Conservation (phyloP, 2,329 filamentous ascomycete genomes). For the Botrytis paeoniae region DNA sequence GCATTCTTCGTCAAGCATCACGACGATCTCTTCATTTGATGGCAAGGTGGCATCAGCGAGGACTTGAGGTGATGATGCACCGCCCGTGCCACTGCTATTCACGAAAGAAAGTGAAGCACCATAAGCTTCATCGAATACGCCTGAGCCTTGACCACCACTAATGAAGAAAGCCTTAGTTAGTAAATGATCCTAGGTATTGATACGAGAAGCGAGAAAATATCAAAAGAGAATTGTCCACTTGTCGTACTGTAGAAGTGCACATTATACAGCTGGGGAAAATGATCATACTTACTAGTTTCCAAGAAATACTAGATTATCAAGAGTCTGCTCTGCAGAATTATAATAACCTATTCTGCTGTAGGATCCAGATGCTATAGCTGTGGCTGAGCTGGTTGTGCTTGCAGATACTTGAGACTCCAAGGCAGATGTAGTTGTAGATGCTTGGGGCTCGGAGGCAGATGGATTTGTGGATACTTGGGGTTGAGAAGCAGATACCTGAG, state of each 20-base stretch:
- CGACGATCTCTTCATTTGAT: slow-evolving; percentile 50
- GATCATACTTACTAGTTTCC: slow-evolving; percentile 45
- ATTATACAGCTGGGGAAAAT: neutral
- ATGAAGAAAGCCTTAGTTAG: neutral
- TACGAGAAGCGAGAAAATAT: neutral
- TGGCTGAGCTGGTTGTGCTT: slow-evolving; percentile 25
- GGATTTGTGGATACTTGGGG: neutral
- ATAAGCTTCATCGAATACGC: slow-evolving; percentile 45
- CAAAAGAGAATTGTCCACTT: too few species aligned
- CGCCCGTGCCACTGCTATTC: slow-evolving; percentile 45
- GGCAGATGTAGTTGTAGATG: neutral
- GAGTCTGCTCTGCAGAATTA: slow-evolving; percentile 41
- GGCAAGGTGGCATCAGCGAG: slow-evolving; percentile 49
- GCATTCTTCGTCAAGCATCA: slow-evolving; percentile 52
- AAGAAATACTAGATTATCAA: slow-evolving; percentile 55
- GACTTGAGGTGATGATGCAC: slow-evolving; percentile 46
- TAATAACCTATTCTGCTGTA: slow-evolving; percentile 50
- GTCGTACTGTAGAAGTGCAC: neutral
- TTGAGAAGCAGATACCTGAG: neutral
- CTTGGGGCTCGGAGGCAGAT: neutral
- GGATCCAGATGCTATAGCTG: slow-evolving; percentile 9
- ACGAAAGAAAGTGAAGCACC: slow-evolving; percentile 33
- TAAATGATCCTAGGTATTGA: neutral
- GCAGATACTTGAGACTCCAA: neutral
- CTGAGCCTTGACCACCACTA: slow-evolving; percentile 51